Percentiles rank a stretch among this genome's conserved stretches.
These are phyloP conservation scores for Sonneratia alba DNA, from an alignment of 345 rosid genomes.

Conservation along the genomic window DNA sequence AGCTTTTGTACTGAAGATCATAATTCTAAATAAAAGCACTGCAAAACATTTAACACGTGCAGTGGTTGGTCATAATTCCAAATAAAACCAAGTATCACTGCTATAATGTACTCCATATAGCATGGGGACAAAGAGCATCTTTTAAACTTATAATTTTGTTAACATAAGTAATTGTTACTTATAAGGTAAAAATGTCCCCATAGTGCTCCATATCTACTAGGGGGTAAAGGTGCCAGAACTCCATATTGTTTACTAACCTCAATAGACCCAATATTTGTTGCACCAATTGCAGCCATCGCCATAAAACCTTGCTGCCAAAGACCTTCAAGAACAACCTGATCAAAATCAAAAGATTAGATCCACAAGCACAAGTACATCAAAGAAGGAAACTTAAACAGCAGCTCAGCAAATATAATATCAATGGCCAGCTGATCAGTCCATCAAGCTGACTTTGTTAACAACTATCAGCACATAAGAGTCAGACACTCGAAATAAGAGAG, in stretches of 20 bases:
- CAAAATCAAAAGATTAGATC: slow-evolving; percentile 3
- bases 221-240: not conserved
- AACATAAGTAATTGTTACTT: not conserved
- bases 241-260: slow-evolving; percentile 35
- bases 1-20: not conserved
- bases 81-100: not conserved
- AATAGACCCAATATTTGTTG: slow-evolving; percentile 91
- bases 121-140: not conserved
- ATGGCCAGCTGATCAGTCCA: not conserved
- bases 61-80: not conserved
- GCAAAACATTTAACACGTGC: not conserved
- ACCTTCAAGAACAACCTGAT: slow-evolving; percentile 93
- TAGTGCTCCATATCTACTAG: not conserved
- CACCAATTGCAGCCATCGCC: slow-evolving; percentile 93
- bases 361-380: not conserved
- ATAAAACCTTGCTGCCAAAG: slow-evolving; percentile 75
- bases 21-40: not conserved
- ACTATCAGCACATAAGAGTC: not conserved
- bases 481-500: not conserved
- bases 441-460: not conserved
- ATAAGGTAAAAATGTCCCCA: not conserved
- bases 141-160: not conserved
- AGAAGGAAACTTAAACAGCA: not conserved
- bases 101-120: not conserved
- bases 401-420: not conserved